Evolutionary conservation across 2,329 filamentous ascomycete genomes (phyloP).

Genomic region (Diaporthe humulicola): DNA sequence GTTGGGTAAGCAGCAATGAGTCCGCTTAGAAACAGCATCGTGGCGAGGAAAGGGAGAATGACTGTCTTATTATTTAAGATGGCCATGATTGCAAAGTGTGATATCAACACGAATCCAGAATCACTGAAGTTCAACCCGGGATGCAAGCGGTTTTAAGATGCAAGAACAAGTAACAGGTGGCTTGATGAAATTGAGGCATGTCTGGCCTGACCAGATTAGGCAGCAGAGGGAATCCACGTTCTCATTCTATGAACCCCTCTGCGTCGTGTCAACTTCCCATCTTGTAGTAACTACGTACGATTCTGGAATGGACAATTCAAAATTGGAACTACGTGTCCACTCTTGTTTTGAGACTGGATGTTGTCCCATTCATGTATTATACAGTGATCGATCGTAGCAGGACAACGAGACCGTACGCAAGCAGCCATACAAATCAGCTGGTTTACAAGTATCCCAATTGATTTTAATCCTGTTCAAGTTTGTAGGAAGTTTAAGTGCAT

Average conservation of each 20-base stretch:
- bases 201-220: not conserved
- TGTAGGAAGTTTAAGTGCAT: no score
- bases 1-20: not conserved
- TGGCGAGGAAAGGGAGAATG: not conserved
- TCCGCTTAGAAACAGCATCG: not conserved
- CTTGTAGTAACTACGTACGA: not conserved
- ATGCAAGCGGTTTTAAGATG: rapidly evolving
- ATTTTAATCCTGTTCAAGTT: no score
- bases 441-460: no score
- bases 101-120: not conserved
- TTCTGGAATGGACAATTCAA: no score
- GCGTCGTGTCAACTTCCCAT: not conserved
- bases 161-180: not conserved
- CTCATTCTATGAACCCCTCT: not conserved
- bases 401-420: not conserved
- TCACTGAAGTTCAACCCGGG: rapidly evolving
- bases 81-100: not conserved
- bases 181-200: not conserved
- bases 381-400: no score
- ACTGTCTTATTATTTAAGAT: not conserved
- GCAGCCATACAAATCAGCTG: not conserved
- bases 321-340: not conserved
- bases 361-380: not conserved
- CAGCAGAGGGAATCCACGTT: not conserved
- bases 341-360: not conserved